A percentile compares a stretch with the other conserved stretches of the same genome.
phyloP scores from a whole-genome alignment of 768 basidiomycete species.

The Trametes villosa region DNA sequence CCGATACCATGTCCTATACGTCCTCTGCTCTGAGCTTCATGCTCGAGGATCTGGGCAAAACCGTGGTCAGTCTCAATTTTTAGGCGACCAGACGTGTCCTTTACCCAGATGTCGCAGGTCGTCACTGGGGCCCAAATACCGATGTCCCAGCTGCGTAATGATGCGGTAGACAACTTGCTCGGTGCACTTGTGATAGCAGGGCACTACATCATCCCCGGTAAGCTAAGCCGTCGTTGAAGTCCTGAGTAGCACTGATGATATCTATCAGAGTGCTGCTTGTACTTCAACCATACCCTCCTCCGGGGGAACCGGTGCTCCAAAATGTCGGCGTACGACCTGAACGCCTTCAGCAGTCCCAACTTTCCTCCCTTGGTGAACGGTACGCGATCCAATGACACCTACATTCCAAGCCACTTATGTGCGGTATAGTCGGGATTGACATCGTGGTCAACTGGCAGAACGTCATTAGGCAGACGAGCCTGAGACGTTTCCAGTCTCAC shows the following conservation, averaged over 20 bases:
- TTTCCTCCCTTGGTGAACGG: conserved; percentile 83
- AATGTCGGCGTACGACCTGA: conserved; percentile 78
- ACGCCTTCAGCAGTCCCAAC: conserved; percentile 86
- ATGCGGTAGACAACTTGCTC: conserved; percentile 91
- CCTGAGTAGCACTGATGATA: background rate
- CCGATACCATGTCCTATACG: conserved; percentile 91
- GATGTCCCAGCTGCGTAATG: conserved; percentile 87
- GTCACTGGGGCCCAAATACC: conserved; percentile 95
- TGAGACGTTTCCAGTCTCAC: conserved; percentile 80
- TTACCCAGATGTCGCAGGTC: conserved; percentile 52
- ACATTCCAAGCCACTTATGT: background rate
- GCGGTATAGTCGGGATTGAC: conserved; percentile 79
- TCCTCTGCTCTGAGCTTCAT: conserved; percentile 90
- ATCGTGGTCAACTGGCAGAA: conserved; percentile 89
- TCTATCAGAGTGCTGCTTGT: conserved; percentile 78
- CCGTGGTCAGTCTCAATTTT: conserved; percentile 58
- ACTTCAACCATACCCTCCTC: conserved; percentile 88
- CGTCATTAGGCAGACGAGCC: conserved; percentile 79
- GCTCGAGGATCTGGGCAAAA: conserved; percentile 91
- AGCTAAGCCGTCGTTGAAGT: background rate
- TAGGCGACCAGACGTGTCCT: background rate
- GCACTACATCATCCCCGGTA: conserved; percentile 90
- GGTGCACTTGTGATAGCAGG: conserved; percentile 90
- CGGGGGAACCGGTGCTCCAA: conserved; percentile 88
- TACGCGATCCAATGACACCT: conserved; percentile 33